Evolutionary conservation across 192 early-diverging fungal species (phyloP).

Genomic region (Gonapodya sp.): DNA sequence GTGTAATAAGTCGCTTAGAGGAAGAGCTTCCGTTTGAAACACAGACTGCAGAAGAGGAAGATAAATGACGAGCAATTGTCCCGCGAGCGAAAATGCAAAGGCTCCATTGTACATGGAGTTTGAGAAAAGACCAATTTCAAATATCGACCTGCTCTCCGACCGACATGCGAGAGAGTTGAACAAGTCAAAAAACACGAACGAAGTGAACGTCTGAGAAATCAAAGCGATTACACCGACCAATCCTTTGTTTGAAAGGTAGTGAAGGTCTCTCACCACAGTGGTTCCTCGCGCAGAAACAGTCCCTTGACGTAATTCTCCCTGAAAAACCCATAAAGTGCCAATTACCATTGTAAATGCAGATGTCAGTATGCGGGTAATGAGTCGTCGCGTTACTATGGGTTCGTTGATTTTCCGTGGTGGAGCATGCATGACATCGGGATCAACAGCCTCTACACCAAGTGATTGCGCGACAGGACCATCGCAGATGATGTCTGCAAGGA

Average conservation of each 20-base stretch:
- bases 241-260: too few relatives aligned
- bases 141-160: slow-evolving; percentile 71
- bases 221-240: not conserved
- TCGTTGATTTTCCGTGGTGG: slow-evolving; percentile 72
- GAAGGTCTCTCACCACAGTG: slow-evolving; percentile 67
- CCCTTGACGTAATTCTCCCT: slow-evolving; percentile 67
- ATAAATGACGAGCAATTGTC: slow-evolving; percentile 83
- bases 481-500: slow-evolving; percentile 79
- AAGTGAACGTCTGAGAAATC: slow-evolving; percentile 83
- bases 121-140: slow-evolving; percentile 67
- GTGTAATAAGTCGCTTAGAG: slow-evolving; percentile 59
- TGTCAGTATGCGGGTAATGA: slow-evolving; percentile 66
- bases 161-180: slow-evolving; percentile 90
- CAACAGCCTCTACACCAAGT: slow-evolving; percentile 87
- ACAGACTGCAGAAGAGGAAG: slow-evolving; percentile 80
- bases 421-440: slow-evolving; percentile 79
- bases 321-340: slow-evolving; percentile 76
- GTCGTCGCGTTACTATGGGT: slow-evolving; percentile 63
- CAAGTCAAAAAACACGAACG: slow-evolving; percentile 93
- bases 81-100: slow-evolving; percentile 64
- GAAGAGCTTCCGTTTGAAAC: slow-evolving; percentile 84
- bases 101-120: slow-evolving; percentile 88
- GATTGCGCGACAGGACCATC: slow-evolving; percentile 98
- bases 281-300: slow-evolving; percentile 61
- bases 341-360: slow-evolving; percentile 71